Evolutionary conservation across 495 filamentous ascomycete genomes (phyloP).

Genomic region (Aspergillus ostianus): DNA sequence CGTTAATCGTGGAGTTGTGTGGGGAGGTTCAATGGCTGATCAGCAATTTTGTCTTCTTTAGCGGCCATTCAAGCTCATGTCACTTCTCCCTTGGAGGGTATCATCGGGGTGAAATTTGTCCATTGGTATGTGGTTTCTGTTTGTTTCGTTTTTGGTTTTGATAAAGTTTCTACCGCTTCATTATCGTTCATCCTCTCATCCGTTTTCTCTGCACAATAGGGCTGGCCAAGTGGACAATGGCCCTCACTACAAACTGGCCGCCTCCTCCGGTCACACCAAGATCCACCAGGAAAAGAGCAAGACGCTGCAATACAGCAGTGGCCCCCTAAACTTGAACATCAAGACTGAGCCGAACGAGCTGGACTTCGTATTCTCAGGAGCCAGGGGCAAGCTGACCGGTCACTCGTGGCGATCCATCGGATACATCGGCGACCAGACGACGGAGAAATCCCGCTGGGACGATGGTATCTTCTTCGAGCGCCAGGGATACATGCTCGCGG

Average conservation of each 20-base stretch:
- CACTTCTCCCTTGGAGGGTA: constrained; percentile 58
- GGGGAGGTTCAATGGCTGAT: constrained; percentile 1
- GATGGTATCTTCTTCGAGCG: constrained; percentile 53
- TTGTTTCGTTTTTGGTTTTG: background rate
- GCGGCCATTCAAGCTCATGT: constrained; percentile 30
- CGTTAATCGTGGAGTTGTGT: background rate
- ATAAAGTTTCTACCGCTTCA: background rate
- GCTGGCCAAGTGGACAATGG: constrained; percentile 48
- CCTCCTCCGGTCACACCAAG: constrained; percentile 39
- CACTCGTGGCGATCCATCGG: constrained; percentile 61
- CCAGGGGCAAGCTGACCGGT: constrained; percentile 53
- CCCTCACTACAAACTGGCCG: constrained; percentile 63
- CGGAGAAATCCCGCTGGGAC: constrained; percentile 47
- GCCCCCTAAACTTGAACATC: constrained; percentile 52
- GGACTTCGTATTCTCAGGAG: constrained; percentile 53
- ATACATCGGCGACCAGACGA: constrained; percentile 51
- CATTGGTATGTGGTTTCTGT: constrained; percentile 50
- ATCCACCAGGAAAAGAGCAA: constrained; percentile 45
- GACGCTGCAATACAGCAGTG: constrained; percentile 55
- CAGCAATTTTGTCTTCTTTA: constrained; percentile 3
- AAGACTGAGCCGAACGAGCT: constrained; percentile 54
- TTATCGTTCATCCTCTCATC: constrained; percentile 1
- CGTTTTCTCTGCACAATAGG: constrained; percentile 18
- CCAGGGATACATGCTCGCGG: constrained; percentile 61
- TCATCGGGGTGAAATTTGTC: constrained; percentile 60